Evolutionary conservation across 306 rosid genomes (phyloP).

Genomic region (Quercus variabilis): DNA sequence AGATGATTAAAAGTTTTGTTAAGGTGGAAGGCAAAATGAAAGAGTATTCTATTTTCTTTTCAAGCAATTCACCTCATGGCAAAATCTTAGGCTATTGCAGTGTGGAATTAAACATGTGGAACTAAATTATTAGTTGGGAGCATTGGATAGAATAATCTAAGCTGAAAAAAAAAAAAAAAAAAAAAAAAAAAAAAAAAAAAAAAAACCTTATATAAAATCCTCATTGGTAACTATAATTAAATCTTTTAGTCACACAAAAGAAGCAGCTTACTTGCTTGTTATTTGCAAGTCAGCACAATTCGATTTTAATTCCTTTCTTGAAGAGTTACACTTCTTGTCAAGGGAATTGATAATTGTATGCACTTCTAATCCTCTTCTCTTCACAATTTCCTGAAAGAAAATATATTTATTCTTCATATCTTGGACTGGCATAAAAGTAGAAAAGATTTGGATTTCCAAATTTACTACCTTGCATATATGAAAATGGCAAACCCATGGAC

Average conservation of each 20-base stretch:
- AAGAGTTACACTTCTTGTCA: slow-evolving; percentile 34
- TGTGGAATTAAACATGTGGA: background rate
- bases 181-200: background rate
- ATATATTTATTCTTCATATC: slow-evolving; percentile 10
- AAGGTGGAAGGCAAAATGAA: no score
- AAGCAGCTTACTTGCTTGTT: slow-evolving; percentile 59
- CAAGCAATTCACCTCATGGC: no score
- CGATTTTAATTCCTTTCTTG: slow-evolving; percentile 31
- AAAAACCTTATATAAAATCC: background rate
- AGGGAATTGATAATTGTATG: slow-evolving; percentile 55
- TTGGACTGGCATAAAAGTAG: background rate
- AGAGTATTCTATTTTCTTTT: no score
- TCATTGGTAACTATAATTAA: background rate
- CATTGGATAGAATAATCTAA: background rate
- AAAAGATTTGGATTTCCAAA: background rate
- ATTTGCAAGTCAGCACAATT: slow-evolving; percentile 50
- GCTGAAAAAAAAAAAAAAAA: background rate
- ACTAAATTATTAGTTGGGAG: background rate
- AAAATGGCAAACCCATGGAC: slow-evolving; percentile 96
- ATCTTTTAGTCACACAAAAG: slow-evolving; percentile 11
- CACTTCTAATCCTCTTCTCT: slow-evolving; percentile 56
- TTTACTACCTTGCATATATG: slow-evolving; percentile 53
- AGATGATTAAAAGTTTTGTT: no score
- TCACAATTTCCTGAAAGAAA: slow-evolving; percentile 41
- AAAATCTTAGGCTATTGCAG: no score